A percentile compares a stretch with the other conserved stretches of the same genome.
phyloP scores from a whole-genome alignment of 2,329 filamentous ascomycete species.

The Microthyrium microscopicum region DNA sequence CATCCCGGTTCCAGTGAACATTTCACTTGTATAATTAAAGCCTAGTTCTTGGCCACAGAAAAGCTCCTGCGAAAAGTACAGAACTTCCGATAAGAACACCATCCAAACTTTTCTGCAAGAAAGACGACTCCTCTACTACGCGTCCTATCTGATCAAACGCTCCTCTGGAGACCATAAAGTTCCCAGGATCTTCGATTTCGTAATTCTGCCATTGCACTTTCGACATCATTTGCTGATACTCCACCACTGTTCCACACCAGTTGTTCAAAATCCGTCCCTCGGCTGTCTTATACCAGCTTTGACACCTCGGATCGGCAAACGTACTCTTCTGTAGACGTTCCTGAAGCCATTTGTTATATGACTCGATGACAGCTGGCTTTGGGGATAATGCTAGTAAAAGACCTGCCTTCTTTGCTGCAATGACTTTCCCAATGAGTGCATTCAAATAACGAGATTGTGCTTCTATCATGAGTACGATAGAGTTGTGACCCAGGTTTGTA shows the following conservation, averaged over 20 bases:
- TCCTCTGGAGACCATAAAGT: conserved; percentile 16
- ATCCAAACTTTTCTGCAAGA: too few species aligned
- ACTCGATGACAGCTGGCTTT: conserved; percentile 20
- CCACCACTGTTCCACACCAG: conserved; percentile 35
- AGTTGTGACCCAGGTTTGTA: conserved; percentile 37
- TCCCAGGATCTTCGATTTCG: conserved; percentile 20
- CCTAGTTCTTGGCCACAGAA: too few species aligned
- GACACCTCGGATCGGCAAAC: conserved; percentile 39
- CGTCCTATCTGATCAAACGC: conserved; percentile 22
- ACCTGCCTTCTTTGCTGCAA: conserved; percentile 26
- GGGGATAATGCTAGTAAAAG: conserved; percentile 30
- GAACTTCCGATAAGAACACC: too few species aligned
- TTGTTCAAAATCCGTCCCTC: conserved; percentile 41
- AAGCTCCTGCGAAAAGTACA: too few species aligned
- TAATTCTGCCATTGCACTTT: conserved; percentile 30
- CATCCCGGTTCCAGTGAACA: too few species aligned
- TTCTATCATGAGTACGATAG: conserved; percentile 46
- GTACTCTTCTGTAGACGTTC: conserved; percentile 23
- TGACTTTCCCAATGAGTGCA: conserved; percentile 30
- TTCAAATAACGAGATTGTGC: conserved; percentile 39
- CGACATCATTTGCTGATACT: conserved; percentile 34
- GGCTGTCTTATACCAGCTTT: conserved; percentile 39
- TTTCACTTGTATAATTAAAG: too few species aligned
- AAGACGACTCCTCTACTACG: conserved; percentile 26
- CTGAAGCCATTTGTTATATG: conserved; percentile 33